Conservation (phyloP, 345 rosid genomes). For the Euclidium syriacum region DNA sequence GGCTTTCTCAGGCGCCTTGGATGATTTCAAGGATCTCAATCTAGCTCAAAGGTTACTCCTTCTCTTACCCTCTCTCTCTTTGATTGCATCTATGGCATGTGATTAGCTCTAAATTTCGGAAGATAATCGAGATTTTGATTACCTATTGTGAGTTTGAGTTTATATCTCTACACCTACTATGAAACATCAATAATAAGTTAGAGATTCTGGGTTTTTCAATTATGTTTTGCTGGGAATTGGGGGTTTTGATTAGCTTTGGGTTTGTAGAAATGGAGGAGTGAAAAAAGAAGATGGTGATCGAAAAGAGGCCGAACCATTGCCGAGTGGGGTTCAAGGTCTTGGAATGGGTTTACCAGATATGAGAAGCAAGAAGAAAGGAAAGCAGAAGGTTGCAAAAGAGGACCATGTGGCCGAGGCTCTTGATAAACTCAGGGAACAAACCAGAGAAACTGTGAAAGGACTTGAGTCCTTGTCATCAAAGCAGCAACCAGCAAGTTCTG, state of each 20-base stretch:
- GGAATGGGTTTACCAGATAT: slow-evolving; percentile 95
- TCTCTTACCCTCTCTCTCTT: background rate
- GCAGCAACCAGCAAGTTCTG: slow-evolving; percentile 34
- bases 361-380: slow-evolving; percentile 76
- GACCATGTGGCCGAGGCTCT: slow-evolving; percentile 81
- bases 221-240: background rate
- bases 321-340: slow-evolving; percentile 70
- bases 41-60: slow-evolving; percentile 49
- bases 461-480: slow-evolving; percentile 65
- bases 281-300: slow-evolving; percentile 35
- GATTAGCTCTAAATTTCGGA: background rate
- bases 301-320: slow-evolving; percentile 40
- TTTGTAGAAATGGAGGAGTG: slow-evolving; percentile 40
- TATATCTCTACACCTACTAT: background rate
- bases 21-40: slow-evolving; percentile 90
- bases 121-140: background rate
- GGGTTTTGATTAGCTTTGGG: background rate
- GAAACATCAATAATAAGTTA: background rate
- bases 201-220: background rate
- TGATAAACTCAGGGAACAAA: slow-evolving; percentile 76
- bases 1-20: slow-evolving; percentile 81
- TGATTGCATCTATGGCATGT: background rate
- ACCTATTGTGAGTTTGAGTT: background rate
- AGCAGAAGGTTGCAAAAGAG: slow-evolving; percentile 57
- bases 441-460: slow-evolving; percentile 79